Percentiles rank a stretch among this genome's conserved stretches.
Evolutionary conservation across 176 grass and related monocot species (phyloP).

Genomic region (Phragmites australis): DNA sequence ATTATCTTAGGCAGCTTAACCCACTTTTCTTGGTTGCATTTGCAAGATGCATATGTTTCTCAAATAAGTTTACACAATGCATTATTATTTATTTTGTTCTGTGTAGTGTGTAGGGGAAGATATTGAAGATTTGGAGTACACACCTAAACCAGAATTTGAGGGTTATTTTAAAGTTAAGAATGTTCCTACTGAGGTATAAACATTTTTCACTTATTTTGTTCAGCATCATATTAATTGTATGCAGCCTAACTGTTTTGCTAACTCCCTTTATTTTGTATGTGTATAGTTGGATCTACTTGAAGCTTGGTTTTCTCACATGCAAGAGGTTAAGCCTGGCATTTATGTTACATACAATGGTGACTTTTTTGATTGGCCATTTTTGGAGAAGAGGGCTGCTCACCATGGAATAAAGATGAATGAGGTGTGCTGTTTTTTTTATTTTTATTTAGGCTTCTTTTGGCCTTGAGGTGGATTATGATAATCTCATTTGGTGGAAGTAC

Average conservation of each 20-base stretch:
- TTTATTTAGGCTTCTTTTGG: conserved; percentile 4
- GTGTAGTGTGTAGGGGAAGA: conserved; percentile 94
- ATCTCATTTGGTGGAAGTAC: neutral
- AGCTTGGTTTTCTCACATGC: conserved; percentile 97
- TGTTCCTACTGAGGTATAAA: conserved; percentile 79
- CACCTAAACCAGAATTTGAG: conserved; percentile 96
- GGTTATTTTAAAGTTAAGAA: conserved; percentile 89
- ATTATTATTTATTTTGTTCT: conserved; percentile 38
- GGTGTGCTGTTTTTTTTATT: conserved; percentile 41
- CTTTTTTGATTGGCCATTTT: conserved; percentile 99
- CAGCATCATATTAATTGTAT: conserved; percentile 14
- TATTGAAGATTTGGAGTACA: conserved; percentile 99
- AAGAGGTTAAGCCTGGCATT: conserved; percentile 97
- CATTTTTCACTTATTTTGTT: conserved; percentile 2
- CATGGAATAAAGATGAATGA: conserved; percentile 91
- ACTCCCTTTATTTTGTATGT: conserved; percentile 32
- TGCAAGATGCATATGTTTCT: conserved; percentile 21
- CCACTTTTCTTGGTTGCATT: conserved; percentile 22
- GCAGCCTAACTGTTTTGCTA: conserved; percentile 17
- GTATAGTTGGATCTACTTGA: conserved; percentile 78
- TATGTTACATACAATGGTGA: conserved; percentile 99
- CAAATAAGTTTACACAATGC: neutral
- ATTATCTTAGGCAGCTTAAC: conserved; percentile 34
- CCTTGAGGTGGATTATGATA: neutral
- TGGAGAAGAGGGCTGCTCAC: conserved; percentile 93